Evolutionary conservation across 1,139 yeast species (phyloP), one percentile per base, ranked within the genome.

Genomic region (Taphrina flavorubra): DNA sequence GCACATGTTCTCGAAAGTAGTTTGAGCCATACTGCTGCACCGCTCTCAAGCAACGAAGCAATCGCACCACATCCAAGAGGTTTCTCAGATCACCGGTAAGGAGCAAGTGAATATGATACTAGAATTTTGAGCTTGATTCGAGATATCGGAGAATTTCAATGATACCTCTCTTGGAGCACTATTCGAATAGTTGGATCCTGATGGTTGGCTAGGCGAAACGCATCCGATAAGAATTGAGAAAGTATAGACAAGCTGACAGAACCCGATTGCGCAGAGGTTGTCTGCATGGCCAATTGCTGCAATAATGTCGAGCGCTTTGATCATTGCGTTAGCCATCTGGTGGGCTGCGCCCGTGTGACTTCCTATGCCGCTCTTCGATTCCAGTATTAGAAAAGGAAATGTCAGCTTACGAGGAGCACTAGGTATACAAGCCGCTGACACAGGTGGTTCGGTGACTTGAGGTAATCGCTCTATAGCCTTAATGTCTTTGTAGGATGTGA

Each of bases 1-100:
- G 51, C 18, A 46, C 51, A 46, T 46, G 11, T 16, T n/a, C n/a
- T 13, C 51, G 51, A 46, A 46, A 46, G 51, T 46, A 46, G 51
- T 46, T 46, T 16, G n/a, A 8, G 14, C 53, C 53, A 34, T 49
- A 49, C 18, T 49, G 36, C 36, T n/a, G 53, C 34, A 34, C 53
- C 53, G 7, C n/a, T 49, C 20, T 34, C 36, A 49, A 25, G 53
- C 18, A 49, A 20, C 53, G 34, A 18, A 49, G 53, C 36, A 49
- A 8, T n/a, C 53, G 53, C 11, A 49, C n/a, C 53, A 49, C 36
- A 49, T 49, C 53, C 10, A 20, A 11, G 1, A 49, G n/a, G 13
- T 31, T 6, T 49, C 36, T 16, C 36, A 49, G 53, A 20, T 49
- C 53, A 6, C 53, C 53, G 6, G 36, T 13, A 46, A 16, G n/a